These are phyloP conservation scores for Hymenoscyphus fraxineus DNA, from an alignment of 2,329 filamentous ascomycete genomes.

Conservation along the genomic window DNA sequence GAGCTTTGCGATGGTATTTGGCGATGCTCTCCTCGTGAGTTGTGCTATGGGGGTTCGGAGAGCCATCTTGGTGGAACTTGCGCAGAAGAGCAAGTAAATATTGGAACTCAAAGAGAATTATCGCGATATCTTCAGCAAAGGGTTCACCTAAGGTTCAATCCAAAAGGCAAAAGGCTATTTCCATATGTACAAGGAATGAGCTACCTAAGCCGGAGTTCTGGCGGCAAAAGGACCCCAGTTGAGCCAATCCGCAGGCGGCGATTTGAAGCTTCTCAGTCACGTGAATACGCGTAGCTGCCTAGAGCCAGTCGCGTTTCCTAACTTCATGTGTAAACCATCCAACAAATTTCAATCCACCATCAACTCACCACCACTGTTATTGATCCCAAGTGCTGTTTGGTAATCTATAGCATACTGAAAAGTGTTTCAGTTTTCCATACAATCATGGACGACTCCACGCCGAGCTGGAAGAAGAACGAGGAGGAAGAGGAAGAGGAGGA, in stretches of 20 bases:
- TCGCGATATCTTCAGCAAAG: background rate
- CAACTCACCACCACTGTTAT: no score
- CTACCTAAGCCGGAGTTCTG: background rate
- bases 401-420: background rate
- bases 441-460: conserved; percentile 23
- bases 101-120: background rate
- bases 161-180: background rate
- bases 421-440: background rate
- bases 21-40: conserved; percentile 32
- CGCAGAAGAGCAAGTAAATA: background rate
- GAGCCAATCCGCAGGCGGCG: background rate
- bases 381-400: background rate
- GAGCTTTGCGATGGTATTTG: conserved; percentile 27
- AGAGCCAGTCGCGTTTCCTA: background rate
- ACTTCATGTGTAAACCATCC: background rate
- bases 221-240: background rate
- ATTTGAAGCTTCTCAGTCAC: background rate
- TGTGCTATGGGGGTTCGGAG: conserved; percentile 37
- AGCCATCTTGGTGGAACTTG: conserved; percentile 36
- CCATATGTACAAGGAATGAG: background rate
- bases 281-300: background rate
- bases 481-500: conserved; percentile 70
- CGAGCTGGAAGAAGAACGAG: conserved; percentile 36
- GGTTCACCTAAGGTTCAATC: background rate
- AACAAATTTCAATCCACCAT: background rate